These are phyloP conservation scores for Zygosaccharomyces sapae DNA, from an alignment of 1,139 yeast genomes.

Conservation along the genomic window DNA sequence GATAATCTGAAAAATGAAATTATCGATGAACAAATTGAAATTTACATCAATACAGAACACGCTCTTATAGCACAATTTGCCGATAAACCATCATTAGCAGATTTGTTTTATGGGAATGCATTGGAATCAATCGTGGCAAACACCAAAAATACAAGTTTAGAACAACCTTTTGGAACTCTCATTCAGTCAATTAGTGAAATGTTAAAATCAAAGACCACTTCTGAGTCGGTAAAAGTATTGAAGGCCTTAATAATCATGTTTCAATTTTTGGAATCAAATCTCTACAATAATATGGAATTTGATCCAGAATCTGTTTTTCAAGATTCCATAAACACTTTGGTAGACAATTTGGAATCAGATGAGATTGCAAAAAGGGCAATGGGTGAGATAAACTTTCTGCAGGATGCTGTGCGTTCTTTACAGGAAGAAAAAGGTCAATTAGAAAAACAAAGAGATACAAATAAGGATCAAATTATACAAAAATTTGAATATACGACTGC, in stretches of 20 bases:
- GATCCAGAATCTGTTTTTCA: constrained; percentile 68
- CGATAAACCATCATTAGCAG: constrained; percentile 1
- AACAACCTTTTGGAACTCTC: constrained; percentile 23
- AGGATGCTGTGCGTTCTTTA: constrained; percentile 49
- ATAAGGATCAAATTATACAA: constrained; percentile 57
- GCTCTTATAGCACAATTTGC: constrained; percentile 8
- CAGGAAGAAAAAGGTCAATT: constrained; percentile 49
- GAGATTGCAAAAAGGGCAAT: constrained; percentile 77
- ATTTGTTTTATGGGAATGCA: constrained; percentile 22
- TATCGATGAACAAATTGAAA: constrained; percentile 30
- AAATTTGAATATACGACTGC: constrained; percentile 61
- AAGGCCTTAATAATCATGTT: constrained; percentile 63
- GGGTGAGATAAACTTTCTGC: constrained; percentile 58
- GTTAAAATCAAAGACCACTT: constrained; percentile 27
- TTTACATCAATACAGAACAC: constrained; percentile 18
- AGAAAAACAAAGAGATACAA: constrained; percentile 58
- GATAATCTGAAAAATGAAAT: constrained; percentile 10
- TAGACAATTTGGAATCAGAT: constrained; percentile 74
- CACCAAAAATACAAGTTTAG: constrained; percentile 27
- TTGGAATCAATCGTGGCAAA: constrained; percentile 21
- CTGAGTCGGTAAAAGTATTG: constrained; percentile 35
- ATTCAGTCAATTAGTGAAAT: constrained; percentile 23
- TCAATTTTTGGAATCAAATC: constrained; percentile 57
- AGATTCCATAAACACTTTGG: constrained; percentile 66
- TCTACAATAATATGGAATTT: constrained; percentile 37